Evolutionary conservation across 1,284 basidiomycete species (phyloP).

Genomic region (Apiotrichum siamense): DNA sequence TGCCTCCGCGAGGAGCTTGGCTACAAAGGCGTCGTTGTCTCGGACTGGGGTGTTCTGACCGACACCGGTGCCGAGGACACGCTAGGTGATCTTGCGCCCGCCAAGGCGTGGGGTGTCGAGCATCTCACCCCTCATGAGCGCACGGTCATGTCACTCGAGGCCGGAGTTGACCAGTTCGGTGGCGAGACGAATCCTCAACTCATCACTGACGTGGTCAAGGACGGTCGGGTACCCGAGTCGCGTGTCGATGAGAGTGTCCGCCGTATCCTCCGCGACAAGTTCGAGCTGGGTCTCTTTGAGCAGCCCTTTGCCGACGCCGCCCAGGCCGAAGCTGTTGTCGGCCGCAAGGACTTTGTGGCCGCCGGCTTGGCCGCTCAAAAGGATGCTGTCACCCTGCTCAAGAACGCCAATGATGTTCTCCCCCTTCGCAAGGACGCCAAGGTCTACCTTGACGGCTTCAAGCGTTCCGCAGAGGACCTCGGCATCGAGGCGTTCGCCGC

Average conservation of each 20-base stretch:
- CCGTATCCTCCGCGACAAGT: conserved; percentile 10
- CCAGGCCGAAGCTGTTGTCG: conserved; percentile 4
- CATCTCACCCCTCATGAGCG: conserved; percentile 12
- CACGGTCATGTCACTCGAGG: conserved; percentile 11
- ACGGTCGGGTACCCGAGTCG: conserved; percentile 8
- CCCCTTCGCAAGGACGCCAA: conserved; percentile 1
- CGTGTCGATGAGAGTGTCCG: conserved; percentile 12
- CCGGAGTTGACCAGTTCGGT: conserved; percentile 19
- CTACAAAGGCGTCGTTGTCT: conserved; percentile 13
- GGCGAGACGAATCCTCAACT: conserved; percentile 11
- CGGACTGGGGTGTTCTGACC: conserved; percentile 17
- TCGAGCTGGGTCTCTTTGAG: conserved; percentile 14
- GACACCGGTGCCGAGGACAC: not conserved
- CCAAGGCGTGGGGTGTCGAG: conserved; percentile 17
- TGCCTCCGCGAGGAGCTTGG: conserved; percentile 8
- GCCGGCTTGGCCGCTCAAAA: conserved; percentile 11
- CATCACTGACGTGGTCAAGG: conserved; percentile 7
- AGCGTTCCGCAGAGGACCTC: not conserved
- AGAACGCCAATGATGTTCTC: conserved; percentile 2
- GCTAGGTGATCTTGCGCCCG: conserved; percentile 6
- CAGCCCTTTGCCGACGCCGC: conserved; percentile 10
- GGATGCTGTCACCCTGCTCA: conserved; percentile 9
- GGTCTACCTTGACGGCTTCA: conserved; percentile 10
- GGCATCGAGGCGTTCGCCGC: not conserved
- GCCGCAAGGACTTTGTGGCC: not conserved